Evolutionary conservation across 345 rosid species (phyloP).

Genomic region (Pugionium dolabratum): DNA sequence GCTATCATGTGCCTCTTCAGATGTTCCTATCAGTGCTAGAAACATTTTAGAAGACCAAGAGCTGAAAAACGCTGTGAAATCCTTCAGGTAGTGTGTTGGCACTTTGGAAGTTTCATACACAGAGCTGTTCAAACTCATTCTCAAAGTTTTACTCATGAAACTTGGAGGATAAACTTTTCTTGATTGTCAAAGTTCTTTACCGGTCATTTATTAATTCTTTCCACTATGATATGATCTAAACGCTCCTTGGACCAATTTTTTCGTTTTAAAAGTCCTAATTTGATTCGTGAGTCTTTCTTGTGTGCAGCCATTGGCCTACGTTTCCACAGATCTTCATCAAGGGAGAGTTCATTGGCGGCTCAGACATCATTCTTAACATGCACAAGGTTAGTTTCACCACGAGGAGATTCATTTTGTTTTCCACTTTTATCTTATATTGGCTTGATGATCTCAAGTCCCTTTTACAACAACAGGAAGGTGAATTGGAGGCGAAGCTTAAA

Average conservation of each 20-base stretch:
- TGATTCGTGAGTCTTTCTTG: constrained; percentile 7
- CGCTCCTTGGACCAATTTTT: neutral
- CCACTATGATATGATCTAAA: neutral
- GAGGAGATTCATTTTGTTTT: no score
- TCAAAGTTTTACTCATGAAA: neutral
- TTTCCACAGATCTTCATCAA: constrained; percentile 92
- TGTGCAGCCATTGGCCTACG: constrained; percentile 90
- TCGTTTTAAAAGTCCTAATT: neutral
- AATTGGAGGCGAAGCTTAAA: constrained; percentile 79
- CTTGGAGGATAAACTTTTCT: constrained; percentile 1
- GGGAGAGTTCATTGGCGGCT: constrained; percentile 95
- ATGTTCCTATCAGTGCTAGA: constrained; percentile 78
- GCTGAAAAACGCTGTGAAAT: constrained; percentile 80
- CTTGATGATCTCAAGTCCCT: constrained; percentile 1
- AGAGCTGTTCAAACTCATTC: no score
- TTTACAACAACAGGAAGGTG: constrained; percentile 59
- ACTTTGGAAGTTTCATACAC: no score
- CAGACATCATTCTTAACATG: constrained; percentile 85
- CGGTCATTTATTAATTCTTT: no score
- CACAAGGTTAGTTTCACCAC: constrained; percentile 64
- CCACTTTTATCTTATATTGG: constrained; percentile 3
- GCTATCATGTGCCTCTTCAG: constrained; percentile 40
- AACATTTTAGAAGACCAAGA: constrained; percentile 88
- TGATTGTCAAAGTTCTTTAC: neutral
- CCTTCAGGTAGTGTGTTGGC: constrained; percentile 56